Percentiles rank a stretch among this genome's conserved stretches.
Evolutionary conservation across 495 filamentous ascomycete species (phyloP).

Genomic region (Aspergillus nanangensis): DNA sequence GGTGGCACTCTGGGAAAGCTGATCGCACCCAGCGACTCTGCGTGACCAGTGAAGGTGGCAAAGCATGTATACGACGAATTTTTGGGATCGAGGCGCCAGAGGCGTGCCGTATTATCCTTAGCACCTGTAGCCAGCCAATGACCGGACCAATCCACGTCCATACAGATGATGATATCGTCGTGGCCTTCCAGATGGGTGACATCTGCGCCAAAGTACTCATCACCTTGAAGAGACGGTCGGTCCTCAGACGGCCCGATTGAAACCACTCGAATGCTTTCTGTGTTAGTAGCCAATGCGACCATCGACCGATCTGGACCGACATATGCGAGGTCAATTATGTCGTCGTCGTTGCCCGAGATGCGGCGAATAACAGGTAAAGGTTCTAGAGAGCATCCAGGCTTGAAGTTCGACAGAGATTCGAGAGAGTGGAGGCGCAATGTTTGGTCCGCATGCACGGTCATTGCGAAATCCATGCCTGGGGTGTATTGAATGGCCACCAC

Average conservation of each 20-base stretch:
- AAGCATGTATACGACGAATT: constrained; percentile 72
- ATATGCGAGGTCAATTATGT: constrained; percentile 90
- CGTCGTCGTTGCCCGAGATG: constrained; percentile 94
- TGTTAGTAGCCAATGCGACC: constrained; percentile 90
- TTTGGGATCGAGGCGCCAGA: constrained; percentile 84
- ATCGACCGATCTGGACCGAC: constrained; percentile 73
- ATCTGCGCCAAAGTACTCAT: constrained; percentile 80
- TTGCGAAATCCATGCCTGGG: constrained; percentile 55
- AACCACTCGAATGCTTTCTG: constrained; percentile 85
- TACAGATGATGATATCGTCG: constrained; percentile 89
- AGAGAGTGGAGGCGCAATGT: constrained; percentile 72
- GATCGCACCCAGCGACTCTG: constrained; percentile 92
- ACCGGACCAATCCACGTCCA: constrained; percentile 94
- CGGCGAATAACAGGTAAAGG: constrained; percentile 56
- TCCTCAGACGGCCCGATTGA: constrained; percentile 49
- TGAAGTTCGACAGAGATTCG: constrained; percentile 30
- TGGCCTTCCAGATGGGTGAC: constrained; percentile 82
- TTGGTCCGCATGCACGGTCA: constrained; percentile 87
- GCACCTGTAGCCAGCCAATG: constrained; percentile 94
- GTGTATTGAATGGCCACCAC: constrained; percentile 69
- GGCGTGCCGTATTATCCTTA: constrained; percentile 90
- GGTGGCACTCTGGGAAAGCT: constrained; percentile 69
- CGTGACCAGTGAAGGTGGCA: constrained; percentile 81
- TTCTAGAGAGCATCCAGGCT: constrained; percentile 32
- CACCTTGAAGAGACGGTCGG: constrained; percentile 23